phyloP scores from a whole-genome alignment of 2,329 filamentous ascomycete species.

The Xylariales sp. region DNA sequence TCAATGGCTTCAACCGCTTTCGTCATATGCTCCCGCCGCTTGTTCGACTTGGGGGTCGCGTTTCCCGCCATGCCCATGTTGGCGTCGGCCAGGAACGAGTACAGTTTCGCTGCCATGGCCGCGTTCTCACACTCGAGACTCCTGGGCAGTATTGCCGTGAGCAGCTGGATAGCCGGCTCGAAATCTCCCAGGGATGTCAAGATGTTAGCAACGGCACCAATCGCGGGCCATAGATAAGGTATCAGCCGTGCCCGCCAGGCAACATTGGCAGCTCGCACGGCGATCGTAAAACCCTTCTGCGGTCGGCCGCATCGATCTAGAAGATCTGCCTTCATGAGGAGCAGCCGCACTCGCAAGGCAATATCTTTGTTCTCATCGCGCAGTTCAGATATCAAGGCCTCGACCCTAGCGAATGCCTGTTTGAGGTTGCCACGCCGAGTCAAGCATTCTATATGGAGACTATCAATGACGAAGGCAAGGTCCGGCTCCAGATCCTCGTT shows the following conservation, averaged over 20 bases:
- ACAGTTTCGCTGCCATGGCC: constrained; percentile 60
- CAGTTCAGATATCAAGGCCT: constrained; percentile 35
- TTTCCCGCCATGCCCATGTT: constrained; percentile 72
- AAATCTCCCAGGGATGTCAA: constrained; percentile 70
- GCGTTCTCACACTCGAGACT: constrained; percentile 67
- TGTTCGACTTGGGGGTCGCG: constrained; percentile 33
- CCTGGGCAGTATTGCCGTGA: constrained; percentile 69
- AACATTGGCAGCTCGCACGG: constrained; percentile 69
- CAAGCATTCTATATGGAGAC: constrained; percentile 48
- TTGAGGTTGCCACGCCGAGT: constrained; percentile 42
- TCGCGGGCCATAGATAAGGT: constrained; percentile 67
- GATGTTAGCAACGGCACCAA: constrained; percentile 63
- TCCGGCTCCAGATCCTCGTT: constrained; percentile 48
- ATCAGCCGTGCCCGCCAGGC: constrained; percentile 67
- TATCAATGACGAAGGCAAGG: constrained; percentile 45
- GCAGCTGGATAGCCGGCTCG: constrained; percentile 56
- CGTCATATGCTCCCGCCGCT: constrained; percentile 52
- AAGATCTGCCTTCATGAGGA: constrained; percentile 69
- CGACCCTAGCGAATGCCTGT: constrained; percentile 43
- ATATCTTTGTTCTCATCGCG: constrained; percentile 48
- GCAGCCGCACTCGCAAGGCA: constrained; percentile 63
- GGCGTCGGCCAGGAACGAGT: constrained; percentile 69
- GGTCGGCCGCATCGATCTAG: constrained; percentile 65
- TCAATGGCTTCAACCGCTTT: constrained; percentile 58
- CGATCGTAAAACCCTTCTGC: constrained; percentile 71